Evolutionary conservation across 2,329 filamentous ascomycete genomes (phyloP), one percentile per base, ranked within the genome.

Genomic region (Penicillium sp.): DNA sequence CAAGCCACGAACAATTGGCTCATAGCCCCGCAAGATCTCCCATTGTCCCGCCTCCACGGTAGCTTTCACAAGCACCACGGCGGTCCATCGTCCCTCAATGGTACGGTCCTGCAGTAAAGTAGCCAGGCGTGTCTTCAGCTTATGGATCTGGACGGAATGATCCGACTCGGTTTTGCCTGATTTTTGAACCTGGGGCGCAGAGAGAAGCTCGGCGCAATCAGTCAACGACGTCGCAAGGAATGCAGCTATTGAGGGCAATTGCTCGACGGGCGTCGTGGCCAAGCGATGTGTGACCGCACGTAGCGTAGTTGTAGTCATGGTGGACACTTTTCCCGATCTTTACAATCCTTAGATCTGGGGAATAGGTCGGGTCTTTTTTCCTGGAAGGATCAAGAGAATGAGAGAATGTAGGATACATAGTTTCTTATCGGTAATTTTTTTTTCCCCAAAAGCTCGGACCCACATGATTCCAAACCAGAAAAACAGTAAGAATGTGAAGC

Each of bases 1-100:
- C 31, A 97, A 77, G n/a, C 85, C 87, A 64, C 84, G 82, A 59
- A 95, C 87, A 90, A 93, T 96, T 3, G 87, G 81, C 66, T 87
- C 86, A 33, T 85, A 85, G 52, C 85, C 86, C 61, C 87, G 86
- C 57, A 97, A 80, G 56, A 89, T 85, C 69, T 96, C 91, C 86
- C 90, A 91, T 46, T 91, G 91, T 24, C 92, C 92, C 42, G 89
- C 85, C 67, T 97, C 93, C 44, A 96, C 80, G 4, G 88, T 80
- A 4, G 90, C 85, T 77, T 97, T 97, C 73, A 92, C 84, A 49
- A 97, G 76, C 16, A 90, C 87, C 44, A 90, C 85, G 7, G 88
- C 92, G 19, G 87, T 84, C 78, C 93, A 96, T 67, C 91, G 85
- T 44, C 88, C 90, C 65, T 92, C 86, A 2, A 85, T 72, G 48